phyloP scores from a whole-genome alignment of 2,329 filamentous ascomycete genomes.

The Arthrobotrys sphaeroides region DNA sequence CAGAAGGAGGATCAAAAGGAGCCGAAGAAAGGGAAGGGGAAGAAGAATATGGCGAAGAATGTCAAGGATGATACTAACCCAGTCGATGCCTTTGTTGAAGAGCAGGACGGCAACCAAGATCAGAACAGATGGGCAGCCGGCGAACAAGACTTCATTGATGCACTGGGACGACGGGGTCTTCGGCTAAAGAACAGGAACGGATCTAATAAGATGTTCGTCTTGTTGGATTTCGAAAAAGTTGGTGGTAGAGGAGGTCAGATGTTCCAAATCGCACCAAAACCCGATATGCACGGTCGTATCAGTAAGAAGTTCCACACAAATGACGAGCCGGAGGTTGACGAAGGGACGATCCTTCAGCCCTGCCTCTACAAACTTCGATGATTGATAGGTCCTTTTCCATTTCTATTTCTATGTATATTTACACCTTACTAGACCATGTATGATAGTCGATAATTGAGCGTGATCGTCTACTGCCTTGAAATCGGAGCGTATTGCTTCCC shows the following conservation, averaged over 20 bases:
- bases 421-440: not conserved
- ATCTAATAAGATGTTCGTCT: slow-evolving; percentile 97
- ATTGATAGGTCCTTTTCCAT: slow-evolving; percentile 14
- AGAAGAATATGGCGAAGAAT: slow-evolving; percentile 62
- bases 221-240: slow-evolving; percentile 91
- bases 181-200: slow-evolving; percentile 81
- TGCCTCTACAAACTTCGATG: slow-evolving; percentile 94
- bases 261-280: slow-evolving; percentile 53
- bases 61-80: slow-evolving; percentile 65
- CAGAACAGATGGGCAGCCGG: slow-evolving; percentile 82
- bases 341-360: slow-evolving; percentile 78
- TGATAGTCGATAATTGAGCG: not conserved
- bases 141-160: slow-evolving; percentile 79
- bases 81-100: slow-evolving; percentile 69
- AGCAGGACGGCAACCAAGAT: slow-evolving; percentile 74
- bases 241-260: slow-evolving; percentile 63
- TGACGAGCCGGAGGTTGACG: slow-evolving; percentile 67
- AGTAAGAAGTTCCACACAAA: slow-evolving; percentile 70
- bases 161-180: slow-evolving; percentile 82
- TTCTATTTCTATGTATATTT: slow-evolving; percentile 24
- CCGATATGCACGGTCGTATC: slow-evolving; percentile 59
- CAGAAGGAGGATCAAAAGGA: slow-evolving; percentile 64
- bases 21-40: slow-evolving; percentile 62
- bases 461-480: slow-evolving; percentile 19
- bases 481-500: slow-evolving; percentile 67